Base-by-base conservation (phyloP, 495 filamentous ascomycete species). In the Oidiodendron maius region DNA sequence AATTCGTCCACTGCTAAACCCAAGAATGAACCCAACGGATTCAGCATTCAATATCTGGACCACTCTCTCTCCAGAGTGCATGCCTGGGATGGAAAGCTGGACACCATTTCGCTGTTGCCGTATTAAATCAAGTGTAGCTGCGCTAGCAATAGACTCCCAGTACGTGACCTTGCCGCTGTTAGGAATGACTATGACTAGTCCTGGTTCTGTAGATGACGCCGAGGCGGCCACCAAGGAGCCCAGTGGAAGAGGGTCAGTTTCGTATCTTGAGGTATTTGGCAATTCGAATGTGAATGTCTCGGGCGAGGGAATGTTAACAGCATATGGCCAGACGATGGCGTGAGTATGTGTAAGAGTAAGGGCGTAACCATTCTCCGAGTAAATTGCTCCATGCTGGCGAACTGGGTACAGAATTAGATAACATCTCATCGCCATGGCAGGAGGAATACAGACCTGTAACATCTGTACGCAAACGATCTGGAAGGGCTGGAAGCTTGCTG, bases 111-210 rank as follows among this genome's bases (percentile, higher is more conserved):
- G 81, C 60, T 83, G 86, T 53, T 93, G 84, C 40, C 83, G 41
- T 3, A 44, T 78, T 22, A 89, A 76, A 50, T 84, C 85, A 11
- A 89, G 64, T 4, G 83, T 84, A 21, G 87, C 80, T 21, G 87
- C 89, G 64, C 79, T 86, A 16, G 90, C 84, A 40, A 97, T 82
- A 21, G 87, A 89, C 61, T 97, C 94, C 91, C 91, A 99, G 64
- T 91, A 99, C 28, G 84, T 79, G 39, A 97, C 77, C 61, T 82
- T 91, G 23, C 93, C 93, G 26, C 74, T 89, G 15, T 75, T 75
- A 1, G 90, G 89, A 66, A 88, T 83, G 10, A 99, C 71, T 11
- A 96, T 71, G 16, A 98, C 78, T 11, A 97, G 69, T 2, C 91
- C 93, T 2, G 91, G 87, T 36, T 89, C 85, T 13, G 77, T 74